Base-by-base conservation (phyloP, 139 green algal species). In the Tetradesmus lagerheimii region DNA sequence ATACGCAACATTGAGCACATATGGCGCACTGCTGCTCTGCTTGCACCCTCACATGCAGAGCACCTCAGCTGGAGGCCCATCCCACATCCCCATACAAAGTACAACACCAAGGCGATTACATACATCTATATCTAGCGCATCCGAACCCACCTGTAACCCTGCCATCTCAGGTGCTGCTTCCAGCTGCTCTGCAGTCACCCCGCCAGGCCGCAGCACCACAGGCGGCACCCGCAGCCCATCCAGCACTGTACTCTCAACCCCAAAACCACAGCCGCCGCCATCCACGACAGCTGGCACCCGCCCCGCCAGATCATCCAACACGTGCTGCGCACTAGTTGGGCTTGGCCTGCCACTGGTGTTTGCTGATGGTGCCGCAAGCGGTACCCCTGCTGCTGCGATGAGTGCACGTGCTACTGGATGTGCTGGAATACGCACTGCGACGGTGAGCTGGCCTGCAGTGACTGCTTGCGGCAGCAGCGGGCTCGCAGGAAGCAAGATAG, bases 341-440 rank as follows among this genome's bases (percentile, higher is more conserved):
- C 90, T 94, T 11, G 93, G 93, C 74, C 91, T 80, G n/a, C 94
- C 94, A 35, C 88, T 93, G 74, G 81, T 92, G 90, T 96, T 96
- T 45, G 94, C 94, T n/a, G 89, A 93, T 2, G 94, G 94, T 0
- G 94, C 94, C 0, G 94, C 94, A 1, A 96, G 80, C 0, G 94
- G 94, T 20, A 94, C 84, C 39, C 94, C 93, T 18, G 89, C 88
- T 23, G 90, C 71, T 9, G 86, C 90, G 6, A 96, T 96, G 43
- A 95, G 81, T 9, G 92, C 89, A 4, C 92, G 91, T n/a, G 94
- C 94, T 16, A 95, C 89, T 20, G 93, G 93, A 87, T 96, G 93
- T 0, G 90, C 77, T 0, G 94, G 94, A 90, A 96, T 94, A 38
- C 94, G 92, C n/a, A 96, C 94, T 14, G 93, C 94, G 85, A 96